Base-by-base conservation (phyloP, 768 basidiomycete genomes). In the Royoungia palumana region DNA sequence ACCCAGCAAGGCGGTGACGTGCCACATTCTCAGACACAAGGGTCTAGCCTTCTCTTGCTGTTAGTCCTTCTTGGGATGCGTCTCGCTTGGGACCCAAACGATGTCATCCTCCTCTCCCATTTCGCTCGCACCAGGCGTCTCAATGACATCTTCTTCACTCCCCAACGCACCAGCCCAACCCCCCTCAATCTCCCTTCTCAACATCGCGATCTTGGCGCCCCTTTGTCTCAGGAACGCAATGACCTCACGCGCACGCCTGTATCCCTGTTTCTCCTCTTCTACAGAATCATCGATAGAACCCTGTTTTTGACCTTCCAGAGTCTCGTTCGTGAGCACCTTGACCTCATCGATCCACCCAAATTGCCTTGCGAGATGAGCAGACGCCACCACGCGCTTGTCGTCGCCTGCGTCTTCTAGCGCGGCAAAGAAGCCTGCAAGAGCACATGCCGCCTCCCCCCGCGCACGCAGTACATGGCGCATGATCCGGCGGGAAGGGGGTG, bases 401-500 rank as follows among this genome's bases (percentile, higher is more conserved):
- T 72, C 41, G 72, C 73, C 67, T 64, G 74, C 66, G 21, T 66
- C 57, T 64, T 75, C 79, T 49, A 94, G 70, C 46, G 85, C 77
- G 30, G 80, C 77, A 49, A 95, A 81, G 64, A 90, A 85, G 44
- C 70, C 69, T 16, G 85, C 84, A 16, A 97, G 78, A 6, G 83
- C 82, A 51, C 83, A 81, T 30, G 85, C 79, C 14, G 93, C 92
- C 64, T 92, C 83, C 5, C 84, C 78, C n/a, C 94, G 85, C 21
- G 88, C 85, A 16, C 89, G 79, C 44, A 97, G 74, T 48, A 96
- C 88, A 68, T 96, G 91, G 17, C 90, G 87, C 58, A 97, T 83
- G 50, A 96, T 81, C 38, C 84, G 80, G 38, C 90, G 83, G 9
- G 90, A 85, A 10, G 91, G 85, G 2, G 92, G 84, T 20, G 79